A percentile compares a stretch with the other conserved stretches of the same genome.
phyloP scores from a whole-genome alignment of 257 asterid species.

The Solanum pimpinellifolium region DNA sequence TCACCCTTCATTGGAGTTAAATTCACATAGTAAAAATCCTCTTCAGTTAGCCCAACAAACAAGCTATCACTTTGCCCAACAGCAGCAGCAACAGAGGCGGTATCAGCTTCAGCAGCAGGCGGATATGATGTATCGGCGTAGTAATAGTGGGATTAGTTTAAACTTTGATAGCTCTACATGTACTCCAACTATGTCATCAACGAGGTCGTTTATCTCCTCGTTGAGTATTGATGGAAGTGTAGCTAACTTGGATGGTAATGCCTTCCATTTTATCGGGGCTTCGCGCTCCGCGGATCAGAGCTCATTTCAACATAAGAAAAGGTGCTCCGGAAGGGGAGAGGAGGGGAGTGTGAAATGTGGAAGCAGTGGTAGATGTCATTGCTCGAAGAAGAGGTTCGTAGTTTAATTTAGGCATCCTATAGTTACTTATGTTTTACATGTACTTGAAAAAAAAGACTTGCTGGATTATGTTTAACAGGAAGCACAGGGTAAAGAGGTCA shows the following conservation, averaged over 20 bases:
- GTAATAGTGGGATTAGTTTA: slow-evolving; percentile 68
- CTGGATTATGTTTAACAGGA: slow-evolving; percentile 24
- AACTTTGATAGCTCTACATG: slow-evolving; percentile 75
- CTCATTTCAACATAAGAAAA: slow-evolving; percentile 54
- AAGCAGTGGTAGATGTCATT: slow-evolving; percentile 73
- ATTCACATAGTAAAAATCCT: slow-evolving; percentile 30
- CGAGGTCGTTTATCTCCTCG: slow-evolving; percentile 74
- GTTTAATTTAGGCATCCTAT: background rate
- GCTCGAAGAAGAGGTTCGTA: slow-evolving; percentile 79
- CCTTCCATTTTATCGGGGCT: slow-evolving; percentile 58
- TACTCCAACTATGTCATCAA: slow-evolving; percentile 81
- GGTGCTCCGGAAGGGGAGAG: slow-evolving; percentile 69
- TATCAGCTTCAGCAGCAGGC: slow-evolving; percentile 49
- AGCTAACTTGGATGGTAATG: slow-evolving; percentile 49
- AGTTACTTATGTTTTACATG: background rate
- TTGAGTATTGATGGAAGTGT: slow-evolving; percentile 83
- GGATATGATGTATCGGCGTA: slow-evolving; percentile 38
- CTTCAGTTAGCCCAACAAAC: slow-evolving; percentile 33
- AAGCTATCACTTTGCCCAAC: slow-evolving; percentile 38
- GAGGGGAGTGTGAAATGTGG: slow-evolving; percentile 92
- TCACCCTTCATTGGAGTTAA: slow-evolving; percentile 41
- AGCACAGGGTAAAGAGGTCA: slow-evolving; percentile 55
- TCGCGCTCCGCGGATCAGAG: slow-evolving; percentile 74
- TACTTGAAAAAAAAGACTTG: background rate
- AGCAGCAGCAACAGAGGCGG: slow-evolving; percentile 25